A percentile compares a stretch with the other conserved stretches of the same genome.
phyloP scores from a whole-genome alignment of 1,284 basidiomycete species.

The Omphalotus olearius region DNA sequence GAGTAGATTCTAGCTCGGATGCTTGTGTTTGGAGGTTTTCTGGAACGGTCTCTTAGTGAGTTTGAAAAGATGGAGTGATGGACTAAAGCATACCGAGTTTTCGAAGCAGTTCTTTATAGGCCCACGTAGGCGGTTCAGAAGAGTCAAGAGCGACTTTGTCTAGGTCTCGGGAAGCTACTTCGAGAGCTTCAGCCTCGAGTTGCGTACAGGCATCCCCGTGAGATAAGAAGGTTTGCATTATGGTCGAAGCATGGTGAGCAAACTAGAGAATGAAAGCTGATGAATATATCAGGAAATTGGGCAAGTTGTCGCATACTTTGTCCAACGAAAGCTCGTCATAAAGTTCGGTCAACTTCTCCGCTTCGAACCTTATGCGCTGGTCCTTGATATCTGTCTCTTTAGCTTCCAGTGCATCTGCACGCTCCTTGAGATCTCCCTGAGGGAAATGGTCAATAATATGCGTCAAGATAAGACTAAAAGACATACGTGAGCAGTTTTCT shows the following conservation, averaged over 20 bases:
- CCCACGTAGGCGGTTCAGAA: constrained; percentile 32
- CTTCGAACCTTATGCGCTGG: constrained; percentile 31
- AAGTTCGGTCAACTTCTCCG: constrained; percentile 32
- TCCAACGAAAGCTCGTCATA: constrained; percentile 34
- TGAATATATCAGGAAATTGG: background rate
- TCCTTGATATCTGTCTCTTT: constrained; percentile 35
- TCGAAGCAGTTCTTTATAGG: constrained; percentile 36
- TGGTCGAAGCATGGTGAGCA: constrained; percentile 33
- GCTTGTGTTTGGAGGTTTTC: constrained; percentile 33
- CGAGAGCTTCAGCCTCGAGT: constrained; percentile 35
- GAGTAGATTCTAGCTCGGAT: constrained; percentile 31
- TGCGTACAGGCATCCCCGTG: constrained; percentile 37
- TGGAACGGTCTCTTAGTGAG: constrained; percentile 7
- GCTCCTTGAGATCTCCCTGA: constrained; percentile 31
- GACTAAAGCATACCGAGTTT: constrained; percentile 28
- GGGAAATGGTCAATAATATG: background rate
- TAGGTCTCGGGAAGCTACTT: constrained; percentile 29
- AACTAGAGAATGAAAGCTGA: constrained; percentile 25
- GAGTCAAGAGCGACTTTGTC: constrained; percentile 19
- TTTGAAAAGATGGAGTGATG: background rate
- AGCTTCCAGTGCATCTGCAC: constrained; percentile 24
- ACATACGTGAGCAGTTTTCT: constrained; percentile 29
- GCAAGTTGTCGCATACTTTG: constrained; percentile 22
- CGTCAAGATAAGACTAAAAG: background rate
- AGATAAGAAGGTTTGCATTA: constrained; percentile 40